Evolutionary conservation across 2,329 filamentous ascomycete genomes (phyloP).

Genomic region (Aspergillus pseudoviridinutans): DNA sequence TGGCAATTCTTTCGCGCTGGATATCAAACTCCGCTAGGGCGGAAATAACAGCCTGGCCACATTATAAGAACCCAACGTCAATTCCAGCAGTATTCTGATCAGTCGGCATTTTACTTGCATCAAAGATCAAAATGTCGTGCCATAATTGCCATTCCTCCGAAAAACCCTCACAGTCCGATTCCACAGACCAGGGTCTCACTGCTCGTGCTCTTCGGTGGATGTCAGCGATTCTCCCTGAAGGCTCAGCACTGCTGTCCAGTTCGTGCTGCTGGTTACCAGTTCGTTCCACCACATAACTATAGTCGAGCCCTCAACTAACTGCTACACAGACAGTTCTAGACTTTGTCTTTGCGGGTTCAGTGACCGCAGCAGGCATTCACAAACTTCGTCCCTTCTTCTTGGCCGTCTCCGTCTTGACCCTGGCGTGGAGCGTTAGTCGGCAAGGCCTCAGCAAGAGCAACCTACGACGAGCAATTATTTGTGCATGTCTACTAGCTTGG

Average conservation of each 20-base stretch:
- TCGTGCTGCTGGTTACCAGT: conserved; percentile 16
- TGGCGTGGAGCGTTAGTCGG: conserved; percentile 8
- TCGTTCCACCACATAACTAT: not conserved
- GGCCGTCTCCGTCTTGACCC: conserved; percentile 10
- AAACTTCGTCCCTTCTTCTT: conserved; percentile 11
- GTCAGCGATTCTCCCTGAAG: conserved; percentile 10
- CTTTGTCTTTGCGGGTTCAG: conserved; percentile 14
- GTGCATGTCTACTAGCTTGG: conserved; percentile 12
- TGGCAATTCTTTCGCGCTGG: not conserved
- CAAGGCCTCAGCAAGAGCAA: conserved; percentile 13
- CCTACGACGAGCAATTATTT: conserved; percentile 11
- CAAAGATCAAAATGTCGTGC: not conserved
- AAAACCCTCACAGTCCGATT: not conserved
- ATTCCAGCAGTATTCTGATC: too few relatives aligned
- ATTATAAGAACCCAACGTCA: not conserved
- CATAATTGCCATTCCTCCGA: not conserved
- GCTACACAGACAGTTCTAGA: conserved; percentile 11
- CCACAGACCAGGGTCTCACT: not conserved
- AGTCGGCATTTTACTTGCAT: not conserved
- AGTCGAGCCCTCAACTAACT: not conserved
- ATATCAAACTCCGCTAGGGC: not conserved
- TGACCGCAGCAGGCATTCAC: conserved; percentile 11
- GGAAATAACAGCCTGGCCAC: not conserved
- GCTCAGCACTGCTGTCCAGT: conserved; percentile 11
- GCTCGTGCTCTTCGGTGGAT: not conserved